Conservation (phyloP, 495 filamentous ascomycete species). For the Rhizodiscina lignyota region DNA sequence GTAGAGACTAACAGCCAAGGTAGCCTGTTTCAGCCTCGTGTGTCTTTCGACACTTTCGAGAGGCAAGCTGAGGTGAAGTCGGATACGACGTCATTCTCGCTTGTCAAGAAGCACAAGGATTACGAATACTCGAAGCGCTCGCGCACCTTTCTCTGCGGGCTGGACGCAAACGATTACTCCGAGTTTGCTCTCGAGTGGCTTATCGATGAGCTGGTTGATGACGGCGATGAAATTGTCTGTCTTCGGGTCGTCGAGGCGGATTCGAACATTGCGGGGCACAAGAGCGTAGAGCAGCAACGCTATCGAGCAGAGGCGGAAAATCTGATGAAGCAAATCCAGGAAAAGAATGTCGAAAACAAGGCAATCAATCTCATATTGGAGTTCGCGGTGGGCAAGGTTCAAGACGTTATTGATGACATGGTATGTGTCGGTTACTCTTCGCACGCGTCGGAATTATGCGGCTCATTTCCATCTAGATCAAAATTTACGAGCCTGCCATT, state of each 20-base stretch:
- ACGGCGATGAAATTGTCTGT: conserved; percentile 93
- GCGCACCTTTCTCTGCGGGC: conserved; percentile 83
- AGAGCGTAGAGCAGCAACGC: conserved; percentile 47
- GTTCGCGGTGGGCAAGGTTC: conserved; percentile 80
- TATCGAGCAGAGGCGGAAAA: conserved; percentile 72
- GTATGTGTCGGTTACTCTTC: conserved; percentile 30
- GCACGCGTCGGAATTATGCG: neutral
- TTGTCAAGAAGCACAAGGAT: conserved; percentile 78
- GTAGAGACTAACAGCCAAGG: conserved; percentile 14
- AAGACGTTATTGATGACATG: conserved; percentile 84
- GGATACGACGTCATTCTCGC: conserved; percentile 45
- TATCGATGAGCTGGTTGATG: conserved; percentile 85
- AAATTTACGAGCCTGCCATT: conserved; percentile 85
- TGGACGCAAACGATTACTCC: conserved; percentile 89
- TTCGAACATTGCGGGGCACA: conserved; percentile 50
- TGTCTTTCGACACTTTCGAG: conserved; percentile 90
- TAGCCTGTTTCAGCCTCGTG: conserved; percentile 38
- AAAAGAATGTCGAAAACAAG: conserved; percentile 64
- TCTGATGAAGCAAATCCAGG: conserved; percentile 42
- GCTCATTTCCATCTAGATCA: conserved; percentile 55
- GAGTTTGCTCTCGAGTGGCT: conserved; percentile 92
- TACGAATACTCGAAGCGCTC: conserved; percentile 73
- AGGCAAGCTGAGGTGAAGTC: conserved; percentile 60
- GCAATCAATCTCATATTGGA: conserved; percentile 81
- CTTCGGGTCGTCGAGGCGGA: conserved; percentile 81